phyloP scores from a whole-genome alignment of 306 rosid genomes.

The Sindora glabra region DNA sequence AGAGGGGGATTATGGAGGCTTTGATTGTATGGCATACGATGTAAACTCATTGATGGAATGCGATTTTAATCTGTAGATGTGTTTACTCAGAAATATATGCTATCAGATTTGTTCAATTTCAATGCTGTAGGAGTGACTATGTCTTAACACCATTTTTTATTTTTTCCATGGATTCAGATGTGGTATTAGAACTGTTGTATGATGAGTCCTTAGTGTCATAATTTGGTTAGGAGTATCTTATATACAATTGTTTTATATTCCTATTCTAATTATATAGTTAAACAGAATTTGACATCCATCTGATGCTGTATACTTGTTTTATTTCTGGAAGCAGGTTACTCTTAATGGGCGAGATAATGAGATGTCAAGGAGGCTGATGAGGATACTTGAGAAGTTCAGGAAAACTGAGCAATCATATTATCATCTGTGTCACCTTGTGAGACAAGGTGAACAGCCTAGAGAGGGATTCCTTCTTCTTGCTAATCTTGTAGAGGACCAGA shows the following conservation, averaged over 20 bases:
- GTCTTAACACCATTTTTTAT: neutral
- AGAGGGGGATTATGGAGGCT: too few relatives aligned
- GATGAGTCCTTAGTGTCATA: too few relatives aligned
- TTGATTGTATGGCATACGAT: too few relatives aligned
- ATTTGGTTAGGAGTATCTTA: too few relatives aligned
- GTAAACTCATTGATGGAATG: too few relatives aligned
- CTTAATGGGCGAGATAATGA: conserved; percentile 54
- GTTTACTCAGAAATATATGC: too few relatives aligned
- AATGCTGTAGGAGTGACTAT: neutral
- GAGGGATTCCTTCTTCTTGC: conserved; percentile 83
- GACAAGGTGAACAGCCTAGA: conserved; percentile 97
- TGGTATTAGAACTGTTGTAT: too few relatives aligned
- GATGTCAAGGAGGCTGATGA: conserved; percentile 76
- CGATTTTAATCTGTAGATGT: too few relatives aligned
- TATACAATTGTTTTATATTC: too few relatives aligned
- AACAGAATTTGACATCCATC: neutral
- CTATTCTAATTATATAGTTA: too few relatives aligned
- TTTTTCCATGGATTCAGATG: too few relatives aligned
- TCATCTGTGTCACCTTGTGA: conserved; percentile 72
- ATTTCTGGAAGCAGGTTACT: conserved; percentile 44
- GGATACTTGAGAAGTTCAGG: conserved; percentile 57
- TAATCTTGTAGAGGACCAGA: conserved; percentile 90
- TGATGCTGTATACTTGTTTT: conserved; percentile 8
- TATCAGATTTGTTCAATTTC: too few relatives aligned
- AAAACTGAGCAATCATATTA: conserved; percentile 55